Conservation (phyloP, 2,329 filamentous ascomycete genomes). For the Myriosclerotinia curreyana region DNA sequence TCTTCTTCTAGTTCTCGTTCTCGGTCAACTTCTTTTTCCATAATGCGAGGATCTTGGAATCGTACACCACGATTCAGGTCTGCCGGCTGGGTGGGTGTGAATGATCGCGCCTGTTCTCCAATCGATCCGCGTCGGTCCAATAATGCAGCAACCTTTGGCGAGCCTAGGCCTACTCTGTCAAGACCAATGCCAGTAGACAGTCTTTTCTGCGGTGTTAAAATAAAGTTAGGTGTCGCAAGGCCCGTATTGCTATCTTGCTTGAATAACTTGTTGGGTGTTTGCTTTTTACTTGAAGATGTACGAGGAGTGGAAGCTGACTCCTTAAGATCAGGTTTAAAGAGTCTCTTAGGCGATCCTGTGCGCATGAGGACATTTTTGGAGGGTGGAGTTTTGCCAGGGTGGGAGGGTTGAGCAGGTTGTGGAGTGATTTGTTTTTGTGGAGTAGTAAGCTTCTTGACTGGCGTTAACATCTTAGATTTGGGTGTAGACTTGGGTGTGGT, state of each 20-base stretch:
- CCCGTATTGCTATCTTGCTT: conserved; percentile 53
- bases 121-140: conserved; percentile 71
- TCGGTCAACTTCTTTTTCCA: conserved; percentile 61
- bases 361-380: conserved; percentile 47
- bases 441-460: conserved; percentile 40
- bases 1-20: conserved; percentile 60
- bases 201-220: conserved; percentile 60
- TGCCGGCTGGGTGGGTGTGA: conserved; percentile 52
- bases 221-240: conserved; percentile 58
- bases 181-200: conserved; percentile 66
- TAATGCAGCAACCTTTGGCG: conserved; percentile 68
- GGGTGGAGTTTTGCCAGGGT: conserved; percentile 50
- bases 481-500: conserved; percentile 40
- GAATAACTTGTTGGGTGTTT: conserved; percentile 49
- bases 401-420: conserved; percentile 45
- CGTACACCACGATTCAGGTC: conserved; percentile 48
- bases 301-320: conserved; percentile 34
- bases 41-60: conserved; percentile 62
- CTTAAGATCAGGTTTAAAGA: conserved; percentile 44
- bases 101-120: conserved; percentile 61
- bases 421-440: conserved; percentile 46
- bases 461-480: conserved; percentile 33
- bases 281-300: conserved; percentile 40
- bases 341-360: conserved; percentile 49
- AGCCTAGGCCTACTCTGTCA: conserved; percentile 69